Evolutionary conservation across 2,329 filamentous ascomycete species (phyloP), one percentile per base, ranked within the genome.

Genomic region (Trichoderma semiorbis): DNA sequence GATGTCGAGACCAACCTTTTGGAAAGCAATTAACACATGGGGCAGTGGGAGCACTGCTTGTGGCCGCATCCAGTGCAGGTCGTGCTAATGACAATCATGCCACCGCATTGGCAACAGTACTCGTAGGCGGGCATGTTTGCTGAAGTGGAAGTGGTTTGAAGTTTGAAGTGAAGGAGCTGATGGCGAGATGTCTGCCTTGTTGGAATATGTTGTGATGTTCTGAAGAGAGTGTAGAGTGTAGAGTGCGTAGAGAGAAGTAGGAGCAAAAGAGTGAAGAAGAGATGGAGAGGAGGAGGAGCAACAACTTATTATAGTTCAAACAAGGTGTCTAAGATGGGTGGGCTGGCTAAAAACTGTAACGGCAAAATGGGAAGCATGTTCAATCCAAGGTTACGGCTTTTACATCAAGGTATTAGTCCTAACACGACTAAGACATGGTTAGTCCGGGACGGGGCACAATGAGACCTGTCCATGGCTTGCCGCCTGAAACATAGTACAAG

Each of bases 61-160:
- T 88, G 86, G 66, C 81, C 80, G 78, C 86, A 88, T 76, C 82
- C 80, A 73, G 79, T 81, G 83, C 86, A 88, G 67, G 81, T 84
- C 78, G 81, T 85, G 84, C 85, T 87, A 81, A 88, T 88, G 81
- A 87, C 86, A 75, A 88, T 86, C 80, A 87, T 85, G 80, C 83
- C 80, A 75, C 84, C 84, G 81, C 86, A 88, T 77, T 86, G 79
- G 83, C 86, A 87, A 84, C 86, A 88, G 80, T 86, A 85, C 75
- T 84, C 83, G 75, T 83, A 84, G 76, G 81, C 80, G 78, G 83
- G 81, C 83, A 85, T 85, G 64, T 75, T 78, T 76, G 58, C 73
- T 74, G 70, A 65, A 30, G 67, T 67, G 34, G 62, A 57, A 53
- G 65, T 53, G 24, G n/a, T 28, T 55, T 12, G 14, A 55, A 24